Base-by-base conservation (phyloP, 1,284 basidiomycete genomes). In the Tetrapyrgos nigripes region DNA sequence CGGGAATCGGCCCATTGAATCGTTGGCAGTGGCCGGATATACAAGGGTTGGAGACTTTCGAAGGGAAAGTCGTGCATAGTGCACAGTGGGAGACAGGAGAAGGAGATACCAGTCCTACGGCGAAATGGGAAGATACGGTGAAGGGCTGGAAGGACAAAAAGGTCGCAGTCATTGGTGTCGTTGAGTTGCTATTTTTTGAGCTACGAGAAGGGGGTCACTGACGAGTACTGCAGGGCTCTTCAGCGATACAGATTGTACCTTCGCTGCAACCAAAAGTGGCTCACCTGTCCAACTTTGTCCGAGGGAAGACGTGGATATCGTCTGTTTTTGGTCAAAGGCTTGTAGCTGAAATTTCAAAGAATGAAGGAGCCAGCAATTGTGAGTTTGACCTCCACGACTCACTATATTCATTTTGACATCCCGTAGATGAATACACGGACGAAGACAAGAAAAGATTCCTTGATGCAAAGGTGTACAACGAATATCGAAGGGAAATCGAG, bases 161-260 rank as follows among this genome's bases (percentile, higher is more conserved):
- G 17, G 82, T 88, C 19, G 87, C 80, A 4, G 80, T 89, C 4
- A 83, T 89, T 57, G 86, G 87, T 14, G 79, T 84, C n/a, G 85
- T 85, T 21, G 21, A n/a, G 50, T 9, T 24, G 37, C 23, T 37
- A 49, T 27, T 37, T 33, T 50, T 19, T 33, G 9, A 5, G 24
- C 50, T 35, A 33, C 21, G 17, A 33, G 13, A 23, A 19, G 14
- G 9, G 19, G 27, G 6, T 23, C 19, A 55, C 44, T 60, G n/a
- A 51, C 11, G 9, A 5, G 10, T 55, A 9, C 53, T 14, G 2
- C 14, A 86, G 85, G 86, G 87, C 1, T 87, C 86, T 1, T 85
- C 84, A n/a, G 85, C 83, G 1, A 79, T 89, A 24, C 88, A 89
- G 64, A 80, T 88, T 13, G 82, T 88, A 0, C 78, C 87, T 0